These are phyloP conservation scores for Cytospora piceicola DNA, from an alignment of 2,329 filamentous ascomycete species.

Conservation along the genomic window DNA sequence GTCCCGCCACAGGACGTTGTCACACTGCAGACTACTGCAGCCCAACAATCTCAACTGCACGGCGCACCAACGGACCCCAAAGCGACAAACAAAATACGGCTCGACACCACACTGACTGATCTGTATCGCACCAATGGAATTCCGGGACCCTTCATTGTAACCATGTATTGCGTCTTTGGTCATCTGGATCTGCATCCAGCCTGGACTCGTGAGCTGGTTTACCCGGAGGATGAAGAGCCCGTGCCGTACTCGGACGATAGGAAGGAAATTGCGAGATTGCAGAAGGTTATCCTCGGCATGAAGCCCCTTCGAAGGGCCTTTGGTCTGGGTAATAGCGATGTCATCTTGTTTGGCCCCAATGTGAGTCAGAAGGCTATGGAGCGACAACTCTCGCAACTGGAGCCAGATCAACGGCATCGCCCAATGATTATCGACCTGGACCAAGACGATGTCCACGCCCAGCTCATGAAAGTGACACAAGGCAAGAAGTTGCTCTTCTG, in stretches of 20 bases:
- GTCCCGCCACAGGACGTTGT: constrained; percentile 1
- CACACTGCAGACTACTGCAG: constrained; percentile 16
- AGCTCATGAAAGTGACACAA: constrained; percentile 25
- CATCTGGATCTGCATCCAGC: constrained; percentile 34
- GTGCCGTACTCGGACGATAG: constrained; percentile 32
- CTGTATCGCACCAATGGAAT: constrained; percentile 34
- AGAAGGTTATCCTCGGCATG: constrained; percentile 33
- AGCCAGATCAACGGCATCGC: constrained; percentile 32
- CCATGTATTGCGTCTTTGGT: constrained; percentile 35
- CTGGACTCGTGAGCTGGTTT: constrained; percentile 33
- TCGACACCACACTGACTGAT: constrained; percentile 35
- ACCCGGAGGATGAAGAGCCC: constrained; percentile 35
- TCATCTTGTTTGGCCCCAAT: constrained; percentile 33
- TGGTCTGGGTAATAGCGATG: constrained; percentile 34
- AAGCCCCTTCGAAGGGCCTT: constrained; percentile 35
- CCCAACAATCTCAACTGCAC: not conserved
- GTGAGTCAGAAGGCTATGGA: constrained; percentile 30
- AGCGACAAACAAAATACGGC: constrained; percentile 6
- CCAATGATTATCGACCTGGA: constrained; percentile 31
- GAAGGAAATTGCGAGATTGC: constrained; percentile 31
- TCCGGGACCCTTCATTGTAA: constrained; percentile 33
- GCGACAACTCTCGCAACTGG: constrained; percentile 32
- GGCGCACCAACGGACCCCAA: not conserved
- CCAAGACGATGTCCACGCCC: constrained; percentile 4
- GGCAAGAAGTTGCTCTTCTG: constrained; percentile 34